Evolutionary conservation across 2,329 filamentous ascomycete genomes (phyloP), one percentile per base, ranked within the genome.

Genomic region (Blumeria hordei): DNA sequence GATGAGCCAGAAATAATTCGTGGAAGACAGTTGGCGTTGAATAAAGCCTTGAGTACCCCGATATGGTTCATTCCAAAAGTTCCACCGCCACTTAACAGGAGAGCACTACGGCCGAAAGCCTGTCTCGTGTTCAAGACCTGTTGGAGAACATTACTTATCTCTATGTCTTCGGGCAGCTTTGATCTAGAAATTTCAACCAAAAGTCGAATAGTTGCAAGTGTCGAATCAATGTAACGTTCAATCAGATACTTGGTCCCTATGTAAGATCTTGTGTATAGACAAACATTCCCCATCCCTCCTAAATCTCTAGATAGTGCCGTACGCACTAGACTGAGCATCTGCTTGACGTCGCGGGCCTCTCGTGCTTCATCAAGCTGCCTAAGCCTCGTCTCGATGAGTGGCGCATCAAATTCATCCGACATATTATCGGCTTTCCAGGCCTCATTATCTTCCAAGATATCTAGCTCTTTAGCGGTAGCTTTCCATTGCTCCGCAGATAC

Each of bases 161-260:
- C 77, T 39, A 83, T 63, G 6, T 72, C 74, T 53, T 76, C 71
- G 0, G 72, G 71, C 4, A 72, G 61, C n/a, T 62, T 54, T 21
- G 69, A 63, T 6, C 71, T 63, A 67, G 77, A 68, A 68, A 77
- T 67, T 18, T 84, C 78, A 37, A 92, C 75, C 55, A 94, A 68
- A 0, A 79, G 74, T 6, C 80, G 72, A 57, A 96, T 81, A 0
- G 86, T 87, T 56, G 80, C 74, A 34, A 88, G 69, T 0, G 85
- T 81, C 1, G 85, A 87, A 53, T 83, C 77, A 58, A 94, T 88
- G 62, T 95, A 95, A 36, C 77, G 74, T 68, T 95, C 88, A 58
- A 94, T 90, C 59, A 94, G 69, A 57, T 76, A 73, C 69, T 95
- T 95, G 8, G 88, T 94, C 5, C 88, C 90, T 12, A 86, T 76